Percentiles rank a stretch among this genome's conserved stretches.
These are phyloP conservation scores for Penicillium sp. DNA, from an alignment of 2,329 filamentous ascomycete genomes.

Conservation along the genomic window DNA sequence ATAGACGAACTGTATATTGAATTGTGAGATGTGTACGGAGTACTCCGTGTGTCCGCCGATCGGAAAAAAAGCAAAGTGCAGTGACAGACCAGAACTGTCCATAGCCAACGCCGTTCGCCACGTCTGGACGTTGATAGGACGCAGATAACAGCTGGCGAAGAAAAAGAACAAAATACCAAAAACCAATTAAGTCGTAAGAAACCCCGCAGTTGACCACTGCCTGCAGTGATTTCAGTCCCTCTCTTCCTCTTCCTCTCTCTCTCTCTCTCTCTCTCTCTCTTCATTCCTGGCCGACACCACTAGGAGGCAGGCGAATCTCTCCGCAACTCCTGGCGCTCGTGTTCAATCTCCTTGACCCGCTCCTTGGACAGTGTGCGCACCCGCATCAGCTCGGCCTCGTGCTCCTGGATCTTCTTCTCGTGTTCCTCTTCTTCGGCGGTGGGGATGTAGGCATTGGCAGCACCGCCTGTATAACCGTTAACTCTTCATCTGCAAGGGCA, in stretches of 20 bases:
- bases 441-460: slow-evolving; percentile 39
- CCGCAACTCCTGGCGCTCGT: slow-evolving; percentile 22
- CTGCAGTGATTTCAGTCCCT: slow-evolving; percentile 7
- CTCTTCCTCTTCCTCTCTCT: neutral
- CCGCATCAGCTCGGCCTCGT: slow-evolving; percentile 37
- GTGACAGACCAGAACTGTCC: neutral
- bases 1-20: slow-evolving; percentile 4
- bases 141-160: slow-evolving; percentile 9
- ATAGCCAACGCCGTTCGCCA: slow-evolving; percentile 2
- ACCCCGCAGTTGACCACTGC: slow-evolving; percentile 14
- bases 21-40: neutral
- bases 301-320: slow-evolving; percentile 8
- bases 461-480: slow-evolving; percentile 29
- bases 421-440: slow-evolving; percentile 24
- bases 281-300: neutral
- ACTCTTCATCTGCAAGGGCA: slow-evolving; percentile 1
- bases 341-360: slow-evolving; percentile 28
- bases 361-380: slow-evolving; percentile 32
- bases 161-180: slow-evolving; percentile 11
- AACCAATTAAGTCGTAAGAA: neutral
- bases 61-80: neutral
- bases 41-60: neutral
- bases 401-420: slow-evolving; percentile 32
- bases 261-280: too few species aligned
- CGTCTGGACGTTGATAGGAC: slow-evolving; percentile 3